Percentiles rank a stretch among this genome's conserved stretches.
Evolutionary conservation across 768 basidiomycete species (phyloP).

Genomic region (Floccularia luteovirens): DNA sequence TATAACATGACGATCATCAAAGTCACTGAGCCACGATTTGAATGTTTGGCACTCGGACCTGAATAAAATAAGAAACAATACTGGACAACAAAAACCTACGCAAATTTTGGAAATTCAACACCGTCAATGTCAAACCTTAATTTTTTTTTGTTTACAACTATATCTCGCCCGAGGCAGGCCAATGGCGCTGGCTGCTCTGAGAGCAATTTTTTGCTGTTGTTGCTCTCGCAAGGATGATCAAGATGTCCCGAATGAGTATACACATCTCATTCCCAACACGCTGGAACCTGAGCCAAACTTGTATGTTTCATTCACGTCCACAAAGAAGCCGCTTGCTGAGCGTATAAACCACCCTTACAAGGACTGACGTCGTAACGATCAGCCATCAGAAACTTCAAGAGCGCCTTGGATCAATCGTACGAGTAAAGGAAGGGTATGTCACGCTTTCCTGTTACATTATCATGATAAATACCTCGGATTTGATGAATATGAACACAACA

Average conservation of each 20-base stretch:
- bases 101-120: too few species aligned
- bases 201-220: background rate
- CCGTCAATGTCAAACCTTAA: too few species aligned
- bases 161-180: background rate
- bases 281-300: background rate
- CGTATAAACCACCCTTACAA: background rate
- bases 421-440: slow-evolving; percentile 15
- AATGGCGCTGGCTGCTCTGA: background rate
- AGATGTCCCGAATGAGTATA: background rate
- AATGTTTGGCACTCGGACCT: too few species aligned
- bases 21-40: too few species aligned
- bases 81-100: too few species aligned
- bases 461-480: too few species aligned
- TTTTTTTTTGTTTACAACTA: too few species aligned
- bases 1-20: too few species aligned
- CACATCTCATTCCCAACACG: background rate
- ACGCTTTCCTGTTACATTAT: background rate
- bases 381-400: slow-evolving; percentile 9
- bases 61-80: too few species aligned
- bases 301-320: background rate
- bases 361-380: slow-evolving; percentile 1
- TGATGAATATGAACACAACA: too few species aligned
- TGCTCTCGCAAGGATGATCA: background rate
- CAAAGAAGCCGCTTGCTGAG: background rate
- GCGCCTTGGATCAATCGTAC: slow-evolving; percentile 11